These are phyloP conservation scores for Phytophthora sansomeana DNA, from an alignment of 352 stramenopile genomes.

Conservation along the genomic window DNA sequence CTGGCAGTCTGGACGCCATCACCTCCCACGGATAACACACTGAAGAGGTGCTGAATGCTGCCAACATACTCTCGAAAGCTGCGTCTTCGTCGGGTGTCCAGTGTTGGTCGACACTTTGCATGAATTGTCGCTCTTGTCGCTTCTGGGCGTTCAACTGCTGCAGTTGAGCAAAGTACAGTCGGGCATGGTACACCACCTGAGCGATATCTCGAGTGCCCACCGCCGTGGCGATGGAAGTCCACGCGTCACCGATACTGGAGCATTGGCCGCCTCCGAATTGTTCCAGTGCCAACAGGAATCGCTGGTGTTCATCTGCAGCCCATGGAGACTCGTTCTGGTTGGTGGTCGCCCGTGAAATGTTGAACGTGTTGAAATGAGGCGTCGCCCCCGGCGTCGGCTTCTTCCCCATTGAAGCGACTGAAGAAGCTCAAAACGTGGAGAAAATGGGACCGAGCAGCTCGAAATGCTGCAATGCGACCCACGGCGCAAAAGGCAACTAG, in stretches of 20 bases:
- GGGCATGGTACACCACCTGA: slow-evolving; percentile 59
- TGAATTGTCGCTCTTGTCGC: slow-evolving; percentile 54
- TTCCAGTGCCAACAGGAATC: slow-evolving; percentile 75
- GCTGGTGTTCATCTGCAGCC: slow-evolving; percentile 68
- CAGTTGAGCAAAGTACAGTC: slow-evolving; percentile 60
- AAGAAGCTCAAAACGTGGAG: background rate
- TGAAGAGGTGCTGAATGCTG: slow-evolving; percentile 38
- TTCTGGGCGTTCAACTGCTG: slow-evolving; percentile 51
- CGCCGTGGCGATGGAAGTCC: slow-evolving; percentile 62
- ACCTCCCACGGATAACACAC: slow-evolving; percentile 68
- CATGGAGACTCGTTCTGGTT: slow-evolving; percentile 42
- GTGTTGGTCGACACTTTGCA: slow-evolving; percentile 61
- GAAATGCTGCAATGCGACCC: slow-evolving; percentile 18
- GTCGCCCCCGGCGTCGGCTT: slow-evolving; percentile 12
- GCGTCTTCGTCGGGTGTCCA: slow-evolving; percentile 76
- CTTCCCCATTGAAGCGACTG: slow-evolving; percentile 23
- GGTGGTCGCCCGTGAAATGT: slow-evolving; percentile 14
- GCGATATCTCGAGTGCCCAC: slow-evolving; percentile 60
- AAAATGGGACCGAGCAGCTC: slow-evolving; percentile 2
- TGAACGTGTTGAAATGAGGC: slow-evolving; percentile 35
- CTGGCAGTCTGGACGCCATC: slow-evolving; percentile 61
- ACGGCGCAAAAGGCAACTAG: slow-evolving; percentile 25
- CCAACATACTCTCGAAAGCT: slow-evolving; percentile 72
- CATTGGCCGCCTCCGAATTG: slow-evolving; percentile 59
- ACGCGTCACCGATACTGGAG: slow-evolving; percentile 50